These are phyloP conservation scores for Truncatella angustata DNA, from an alignment of 2,329 filamentous ascomycete species.

Conservation along the genomic window DNA sequence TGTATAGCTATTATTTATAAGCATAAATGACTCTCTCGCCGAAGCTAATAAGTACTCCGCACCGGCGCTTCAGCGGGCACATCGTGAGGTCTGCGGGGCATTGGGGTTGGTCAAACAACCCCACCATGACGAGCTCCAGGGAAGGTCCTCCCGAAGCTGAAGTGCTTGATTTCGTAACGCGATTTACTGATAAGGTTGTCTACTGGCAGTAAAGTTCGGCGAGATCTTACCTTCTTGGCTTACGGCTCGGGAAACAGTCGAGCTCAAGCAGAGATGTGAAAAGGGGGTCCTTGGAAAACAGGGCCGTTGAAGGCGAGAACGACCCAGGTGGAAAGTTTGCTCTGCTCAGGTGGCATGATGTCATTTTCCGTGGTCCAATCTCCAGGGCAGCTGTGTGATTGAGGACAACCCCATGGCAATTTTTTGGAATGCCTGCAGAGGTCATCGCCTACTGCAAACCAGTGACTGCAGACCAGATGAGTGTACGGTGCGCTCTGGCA, in stretches of 20 bases:
- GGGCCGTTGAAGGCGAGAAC: too few relatives aligned
- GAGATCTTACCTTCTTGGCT: not conserved
- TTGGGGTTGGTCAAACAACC: constrained; percentile 1
- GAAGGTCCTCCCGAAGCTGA: constrained; percentile 7
- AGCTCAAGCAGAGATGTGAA: not conserved
- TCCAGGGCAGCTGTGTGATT: too few relatives aligned
- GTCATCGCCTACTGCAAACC: too few relatives aligned
- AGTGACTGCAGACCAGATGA: too few relatives aligned
- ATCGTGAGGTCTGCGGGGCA: constrained; percentile 1
- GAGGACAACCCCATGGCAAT: too few relatives aligned
- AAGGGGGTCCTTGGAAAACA: not conserved
- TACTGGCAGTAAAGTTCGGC: not conserved
- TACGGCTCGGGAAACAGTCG: too few relatives aligned
- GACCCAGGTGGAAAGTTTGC: not conserved
- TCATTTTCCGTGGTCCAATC: too few relatives aligned
- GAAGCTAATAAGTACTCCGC: constrained; percentile 2
- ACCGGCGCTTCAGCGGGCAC: not conserved
- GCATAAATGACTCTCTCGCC: constrained; percentile 1
- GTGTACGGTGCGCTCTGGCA: too few relatives aligned
- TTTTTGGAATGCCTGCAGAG: too few relatives aligned
- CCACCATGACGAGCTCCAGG: not conserved
- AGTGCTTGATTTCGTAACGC: not conserved
- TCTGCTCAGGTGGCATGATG: not conserved
- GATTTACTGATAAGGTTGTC: not conserved
- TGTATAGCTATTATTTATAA: too few relatives aligned